Evolutionary conservation across 1,139 yeast species (phyloP).

Genomic region (Geotrichum macrosporum): DNA sequence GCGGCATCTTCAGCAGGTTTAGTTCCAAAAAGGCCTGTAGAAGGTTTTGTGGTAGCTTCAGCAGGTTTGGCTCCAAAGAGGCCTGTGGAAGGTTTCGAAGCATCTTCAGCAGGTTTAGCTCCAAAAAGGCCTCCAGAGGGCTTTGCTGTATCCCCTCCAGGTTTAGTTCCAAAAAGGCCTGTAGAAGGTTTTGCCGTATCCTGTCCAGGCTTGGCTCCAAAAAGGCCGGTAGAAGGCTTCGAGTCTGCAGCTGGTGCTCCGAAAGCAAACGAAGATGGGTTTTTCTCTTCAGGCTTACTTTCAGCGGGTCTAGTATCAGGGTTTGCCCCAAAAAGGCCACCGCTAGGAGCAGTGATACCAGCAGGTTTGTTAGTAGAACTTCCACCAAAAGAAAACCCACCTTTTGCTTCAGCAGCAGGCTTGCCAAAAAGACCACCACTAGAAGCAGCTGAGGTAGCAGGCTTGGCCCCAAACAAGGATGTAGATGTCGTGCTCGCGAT

Average conservation of each 20-base stretch:
- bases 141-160: background rate
- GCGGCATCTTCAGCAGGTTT: constrained; percentile 23
- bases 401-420: constrained; percentile 10
- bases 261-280: too few species aligned
- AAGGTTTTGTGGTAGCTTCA: constrained; percentile 22
- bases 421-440: too few species aligned
- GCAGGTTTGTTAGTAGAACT: too few species aligned
- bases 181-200: constrained; percentile 16
- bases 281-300: too few species aligned
- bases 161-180: constrained; percentile 4
- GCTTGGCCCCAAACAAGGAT: too few species aligned
- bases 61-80: constrained; percentile 23
- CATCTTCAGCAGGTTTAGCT: constrained; percentile 4
- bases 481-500: too few species aligned
- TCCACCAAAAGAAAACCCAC: too few species aligned
- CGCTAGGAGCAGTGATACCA: too few species aligned
- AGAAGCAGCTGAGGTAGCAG: too few species aligned
- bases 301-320: too few species aligned
- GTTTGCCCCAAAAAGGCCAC: too few species aligned
- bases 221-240: background rate
- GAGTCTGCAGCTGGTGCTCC: too few species aligned
- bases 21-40: constrained; percentile 20
- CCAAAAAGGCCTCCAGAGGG: constrained; percentile 11
- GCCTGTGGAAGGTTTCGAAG: constrained; percentile 22
- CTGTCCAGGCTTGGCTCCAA: constrained; percentile 14